Evolutionary conservation across 169 alveolate genomes (phyloP).

Genomic region (Babesia gibsoni): DNA sequence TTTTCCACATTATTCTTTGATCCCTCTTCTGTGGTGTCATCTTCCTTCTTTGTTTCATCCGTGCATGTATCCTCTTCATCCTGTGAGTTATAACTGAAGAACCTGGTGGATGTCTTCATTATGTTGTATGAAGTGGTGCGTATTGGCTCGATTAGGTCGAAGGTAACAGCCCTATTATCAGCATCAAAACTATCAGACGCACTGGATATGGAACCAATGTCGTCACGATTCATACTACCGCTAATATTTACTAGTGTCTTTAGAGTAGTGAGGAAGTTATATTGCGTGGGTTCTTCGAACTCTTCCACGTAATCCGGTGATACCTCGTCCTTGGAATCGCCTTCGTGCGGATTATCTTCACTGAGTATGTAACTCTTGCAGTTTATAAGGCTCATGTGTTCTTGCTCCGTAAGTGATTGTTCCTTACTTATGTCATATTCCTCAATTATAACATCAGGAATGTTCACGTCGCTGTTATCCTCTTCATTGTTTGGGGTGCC

Average conservation of each 20-base stretch:
- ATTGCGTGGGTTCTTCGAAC: neutral
- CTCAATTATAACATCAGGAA: neutral
- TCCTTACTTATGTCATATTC: neutral
- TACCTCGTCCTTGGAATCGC: neutral
- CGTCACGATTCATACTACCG: neutral
- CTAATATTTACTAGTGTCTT: slow-evolving; percentile 24
- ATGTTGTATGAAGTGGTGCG: slow-evolving; percentile 15
- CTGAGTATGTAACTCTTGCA: neutral
- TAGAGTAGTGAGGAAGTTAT: slow-evolving; percentile 11
- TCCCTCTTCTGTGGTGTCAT: too few relatives aligned
- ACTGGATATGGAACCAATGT: neutral
- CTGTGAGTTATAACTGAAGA: neutral
- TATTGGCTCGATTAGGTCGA: neutral
- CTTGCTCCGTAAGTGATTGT: neutral
- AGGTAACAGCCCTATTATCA: neutral
- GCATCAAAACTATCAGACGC: neutral
- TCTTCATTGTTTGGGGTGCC: too few relatives aligned
- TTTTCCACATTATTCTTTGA: too few relatives aligned
- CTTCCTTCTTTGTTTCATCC: neutral
- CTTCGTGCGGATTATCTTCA: neutral
- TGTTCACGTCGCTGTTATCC: too few relatives aligned
- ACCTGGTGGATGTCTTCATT: neutral
- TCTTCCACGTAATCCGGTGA: neutral
- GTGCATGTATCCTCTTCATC: neutral
- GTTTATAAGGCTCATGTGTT: neutral